Evolutionary conservation across 192 early-diverging fungal species (phyloP).

Genomic region (Gaertneriomyces semiglobifer): DNA sequence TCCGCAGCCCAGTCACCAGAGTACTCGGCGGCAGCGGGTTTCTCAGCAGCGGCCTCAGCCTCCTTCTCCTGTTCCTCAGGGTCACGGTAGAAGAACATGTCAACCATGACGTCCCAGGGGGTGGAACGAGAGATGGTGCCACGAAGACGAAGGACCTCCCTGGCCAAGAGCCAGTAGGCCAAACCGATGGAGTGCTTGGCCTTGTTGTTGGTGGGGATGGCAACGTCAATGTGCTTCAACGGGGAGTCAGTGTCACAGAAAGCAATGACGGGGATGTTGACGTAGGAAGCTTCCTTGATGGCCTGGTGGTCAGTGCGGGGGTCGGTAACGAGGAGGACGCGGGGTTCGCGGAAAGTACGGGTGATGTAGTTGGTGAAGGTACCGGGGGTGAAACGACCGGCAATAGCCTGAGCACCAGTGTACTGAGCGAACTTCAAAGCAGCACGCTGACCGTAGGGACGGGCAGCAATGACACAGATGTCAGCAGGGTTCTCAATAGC

Average conservation of each 20-base stretch:
- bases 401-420: conserved; percentile 98
- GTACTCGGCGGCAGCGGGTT: conserved; percentile 30
- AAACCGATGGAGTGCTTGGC: conserved; percentile 99
- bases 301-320: conserved; percentile 98
- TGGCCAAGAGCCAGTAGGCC: conserved; percentile 94
- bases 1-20: conserved; percentile 22
- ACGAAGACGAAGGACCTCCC: conserved; percentile 98
- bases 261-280: conserved; percentile 99
- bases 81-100: conserved; percentile 99
- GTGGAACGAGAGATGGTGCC: conserved; percentile 80
- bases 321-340: conserved; percentile 96
- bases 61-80: conserved; percentile 96
- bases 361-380: conserved; percentile 99
- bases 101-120: conserved; percentile 97
- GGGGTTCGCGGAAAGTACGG: conserved; percentile 98
- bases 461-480: conserved; percentile 95
- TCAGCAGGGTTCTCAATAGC: conserved; percentile 99
- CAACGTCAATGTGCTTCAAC: conserved; percentile 92
- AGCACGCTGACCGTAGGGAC: conserved; percentile 97
- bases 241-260: conserved; percentile 97
- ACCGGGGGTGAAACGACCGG: conserved; percentile 99
- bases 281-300: conserved; percentile 98
- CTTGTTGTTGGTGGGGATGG: conserved; percentile 99
- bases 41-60: conserved; percentile 56
- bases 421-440: conserved; percentile 97